Evolutionary conservation across 148 eudicot genomes (phyloP), one percentile per base, ranked within the genome.

Genomic region (Linanthus parryae): DNA sequence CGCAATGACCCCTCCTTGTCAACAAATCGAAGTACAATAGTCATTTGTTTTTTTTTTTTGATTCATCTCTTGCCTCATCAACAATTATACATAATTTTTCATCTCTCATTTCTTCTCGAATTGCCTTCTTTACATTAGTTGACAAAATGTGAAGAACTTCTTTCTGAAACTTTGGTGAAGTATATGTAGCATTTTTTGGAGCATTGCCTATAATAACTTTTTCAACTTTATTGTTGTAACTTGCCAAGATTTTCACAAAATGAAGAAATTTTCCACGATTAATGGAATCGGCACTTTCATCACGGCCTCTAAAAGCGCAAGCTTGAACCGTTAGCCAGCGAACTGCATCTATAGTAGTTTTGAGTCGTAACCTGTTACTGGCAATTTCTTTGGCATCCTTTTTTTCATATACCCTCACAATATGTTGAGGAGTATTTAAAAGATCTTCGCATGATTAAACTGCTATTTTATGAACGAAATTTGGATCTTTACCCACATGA

Each of bases 261-360:
- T 42, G 21, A 42, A 42, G 45, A 42, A 42, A 42, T 16, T 42
- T 11, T 42, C 45, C 45, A 42, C 20, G 45, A 42, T 42, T 42
- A 2, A 2, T 16, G 2, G 45, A 42, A 11, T 3, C 1, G 20
- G 20, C 4, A 3, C 45, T 42, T 16, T 42, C 20, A 16, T 42
- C 45, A 42, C 20, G 45, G 12, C 18, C 45, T 42, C 45, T 42
- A 42, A 42, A 42, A 3, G 45, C 19, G 5, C 17, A 2, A 4
- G 11, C 45, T 0, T 42, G 45, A n/a, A 42, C 8, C 5, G 45
- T 23, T 16, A 42, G 12, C 20, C 17, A 42, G 1, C 3, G 45
- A 42, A 42, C 45, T 23, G 20, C 17, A 42, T n/a, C 10, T 42
- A 42, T 42, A 16, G 45, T 16, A n/a, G 18, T 11, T 11, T 5